Evolutionary conservation across 768 basidiomycete genomes (phyloP).

Genomic region (Russula brevipes): DNA sequence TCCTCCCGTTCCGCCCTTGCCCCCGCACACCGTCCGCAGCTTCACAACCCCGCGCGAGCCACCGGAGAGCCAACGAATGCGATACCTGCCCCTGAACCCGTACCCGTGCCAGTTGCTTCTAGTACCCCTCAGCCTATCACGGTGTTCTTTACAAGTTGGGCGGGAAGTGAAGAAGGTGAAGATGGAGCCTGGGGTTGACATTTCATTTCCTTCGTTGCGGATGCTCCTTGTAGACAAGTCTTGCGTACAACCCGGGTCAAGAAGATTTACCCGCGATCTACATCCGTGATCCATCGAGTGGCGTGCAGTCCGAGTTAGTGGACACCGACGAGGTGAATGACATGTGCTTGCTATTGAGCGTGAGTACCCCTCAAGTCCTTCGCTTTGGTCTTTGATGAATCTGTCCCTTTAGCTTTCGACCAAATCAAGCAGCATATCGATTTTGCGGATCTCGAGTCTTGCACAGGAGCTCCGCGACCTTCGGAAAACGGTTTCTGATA

Average conservation of each 20-base stretch:
- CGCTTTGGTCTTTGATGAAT: neutral
- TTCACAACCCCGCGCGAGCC: neutral
- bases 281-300: constrained; percentile 85
- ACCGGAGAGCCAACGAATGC: neutral
- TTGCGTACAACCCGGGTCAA: constrained; percentile 87
- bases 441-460: constrained; percentile 70
- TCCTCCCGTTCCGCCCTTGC: constrained; percentile 34
- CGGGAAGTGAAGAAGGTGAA: constrained; percentile 83
- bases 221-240: constrained; percentile 92
- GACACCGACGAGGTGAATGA: constrained; percentile 90
- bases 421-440: constrained; percentile 99
- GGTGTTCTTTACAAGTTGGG: constrained; percentile 84
- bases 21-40: constrained; percentile 4
- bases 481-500: constrained; percentile 53
- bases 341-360: constrained; percentile 87
- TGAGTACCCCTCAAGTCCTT: constrained; percentile 42
- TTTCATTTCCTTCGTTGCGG: constrained; percentile 71
- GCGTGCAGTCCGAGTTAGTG: constrained; percentile 93
- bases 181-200: constrained; percentile 63
- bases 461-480: constrained; percentile 90
- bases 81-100: constrained; percentile 23
- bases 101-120: constrained; percentile 25
- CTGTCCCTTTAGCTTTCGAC: constrained; percentile 65
- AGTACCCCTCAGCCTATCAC: constrained; percentile 38
- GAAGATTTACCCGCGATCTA: constrained; percentile 96